Evolutionary conservation across 2,329 filamentous ascomycete species (phyloP).

Genomic region (Leptoxyphium fumago): DNA sequence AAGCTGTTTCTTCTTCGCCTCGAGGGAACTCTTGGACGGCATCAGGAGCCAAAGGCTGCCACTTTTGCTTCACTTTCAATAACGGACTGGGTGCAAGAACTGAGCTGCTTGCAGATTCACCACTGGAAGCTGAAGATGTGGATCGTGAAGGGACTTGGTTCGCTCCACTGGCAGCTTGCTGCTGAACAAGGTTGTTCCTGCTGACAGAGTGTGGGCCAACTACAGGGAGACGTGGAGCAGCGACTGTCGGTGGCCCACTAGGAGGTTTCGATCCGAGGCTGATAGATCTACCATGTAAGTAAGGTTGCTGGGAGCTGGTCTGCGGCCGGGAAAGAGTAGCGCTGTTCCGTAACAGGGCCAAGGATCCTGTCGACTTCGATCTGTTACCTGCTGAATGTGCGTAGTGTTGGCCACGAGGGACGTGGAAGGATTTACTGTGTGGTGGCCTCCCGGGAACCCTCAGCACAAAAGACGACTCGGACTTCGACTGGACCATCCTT

Average conservation of each 20-base stretch:
- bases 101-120: slow-evolving; percentile 26
- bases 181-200: neutral
- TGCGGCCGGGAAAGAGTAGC: neutral
- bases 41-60: slow-evolving; percentile 10
- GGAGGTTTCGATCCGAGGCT: neutral
- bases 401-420: neutral
- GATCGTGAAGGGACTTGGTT: neutral
- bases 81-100: slow-evolving; percentile 26
- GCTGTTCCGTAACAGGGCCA: neutral
- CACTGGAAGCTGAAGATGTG: slow-evolving; percentile 22
- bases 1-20: slow-evolving; percentile 10
- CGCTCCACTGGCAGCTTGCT: neutral
- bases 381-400: neutral
- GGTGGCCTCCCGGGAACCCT: neutral
- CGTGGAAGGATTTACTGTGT: neutral
- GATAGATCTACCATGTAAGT: neutral
- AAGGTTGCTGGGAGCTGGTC: neutral
- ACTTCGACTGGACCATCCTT: neutral
- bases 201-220: neutral
- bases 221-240: neutral
- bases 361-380: neutral
- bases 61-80: slow-evolving; percentile 8
- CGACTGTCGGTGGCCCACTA: neutral
- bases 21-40: slow-evolving; percentile 4
- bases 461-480: neutral